Evolutionary conservation across 2,329 filamentous ascomycete genomes (phyloP).

Genomic region (Raffaelea arxii): DNA sequence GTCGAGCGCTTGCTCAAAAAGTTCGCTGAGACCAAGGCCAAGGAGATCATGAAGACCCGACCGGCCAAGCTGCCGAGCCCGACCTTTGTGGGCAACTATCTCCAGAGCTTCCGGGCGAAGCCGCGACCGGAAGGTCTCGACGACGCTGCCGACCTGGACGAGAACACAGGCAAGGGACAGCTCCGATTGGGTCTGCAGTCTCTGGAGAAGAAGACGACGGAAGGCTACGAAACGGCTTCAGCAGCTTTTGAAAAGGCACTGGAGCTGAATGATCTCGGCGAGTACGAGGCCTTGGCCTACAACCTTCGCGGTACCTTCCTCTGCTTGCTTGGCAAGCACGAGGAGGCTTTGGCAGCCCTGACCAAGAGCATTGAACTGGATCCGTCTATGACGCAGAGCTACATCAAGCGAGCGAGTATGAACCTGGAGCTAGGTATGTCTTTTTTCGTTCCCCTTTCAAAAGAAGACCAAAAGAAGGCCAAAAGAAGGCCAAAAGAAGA

Average conservation of each 20-base stretch:
- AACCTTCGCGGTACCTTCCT: slow-evolving; percentile 96
- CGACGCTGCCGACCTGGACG: slow-evolving; percentile 65
- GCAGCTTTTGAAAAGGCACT: slow-evolving; percentile 80
- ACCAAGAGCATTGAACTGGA: slow-evolving; percentile 90
- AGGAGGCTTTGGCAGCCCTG: slow-evolving; percentile 72
- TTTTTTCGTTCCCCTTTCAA: too few relatives aligned
- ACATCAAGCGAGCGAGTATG: slow-evolving; percentile 98
- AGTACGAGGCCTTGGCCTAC: slow-evolving; percentile 83
- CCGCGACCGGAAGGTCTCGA: slow-evolving; percentile 72
- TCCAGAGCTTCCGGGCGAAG: slow-evolving; percentile 91
- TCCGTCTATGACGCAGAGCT: slow-evolving; percentile 83
- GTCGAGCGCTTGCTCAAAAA: slow-evolving; percentile 94
- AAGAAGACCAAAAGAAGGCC: too few relatives aligned
- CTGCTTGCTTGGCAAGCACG: slow-evolving; percentile 82
- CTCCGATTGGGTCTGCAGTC: slow-evolving; percentile 73
- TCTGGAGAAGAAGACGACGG: slow-evolving; percentile 76
- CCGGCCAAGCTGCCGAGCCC: slow-evolving; percentile 82
- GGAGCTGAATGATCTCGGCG: slow-evolving; percentile 67
- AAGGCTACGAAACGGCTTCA: slow-evolving; percentile 85
- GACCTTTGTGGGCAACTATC: slow-evolving; percentile 96
- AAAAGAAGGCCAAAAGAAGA: too few relatives aligned
- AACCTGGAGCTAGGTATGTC: slow-evolving; percentile 87
- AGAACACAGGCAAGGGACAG: slow-evolving; percentile 74
- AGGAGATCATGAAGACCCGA: slow-evolving; percentile 80
- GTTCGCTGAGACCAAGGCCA: slow-evolving; percentile 89